These are phyloP conservation scores for Didymella pinodella DNA, from an alignment of 2,329 filamentous ascomycete genomes.

Conservation along the genomic window DNA sequence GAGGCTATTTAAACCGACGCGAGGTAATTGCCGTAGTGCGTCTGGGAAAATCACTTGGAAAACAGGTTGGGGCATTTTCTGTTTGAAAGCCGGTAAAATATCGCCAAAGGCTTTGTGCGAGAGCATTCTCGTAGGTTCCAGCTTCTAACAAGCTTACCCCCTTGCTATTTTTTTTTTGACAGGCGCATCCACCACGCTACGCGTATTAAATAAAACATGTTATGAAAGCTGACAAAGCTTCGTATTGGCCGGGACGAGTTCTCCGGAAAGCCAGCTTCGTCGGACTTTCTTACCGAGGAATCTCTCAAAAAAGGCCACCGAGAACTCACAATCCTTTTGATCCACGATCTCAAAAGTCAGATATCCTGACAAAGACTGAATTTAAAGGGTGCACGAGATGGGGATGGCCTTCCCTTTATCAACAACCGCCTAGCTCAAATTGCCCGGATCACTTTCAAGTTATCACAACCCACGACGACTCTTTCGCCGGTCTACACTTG, in stretches of 20 bases:
- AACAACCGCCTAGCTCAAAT: neutral
- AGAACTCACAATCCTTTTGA: slow-evolving; percentile 12
- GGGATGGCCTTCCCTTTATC: neutral
- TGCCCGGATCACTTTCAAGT: slow-evolving; percentile 5
- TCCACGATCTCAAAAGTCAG: slow-evolving; percentile 5
- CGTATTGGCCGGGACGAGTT: slow-evolving; percentile 22
- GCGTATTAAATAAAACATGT: slow-evolving; percentile 3
- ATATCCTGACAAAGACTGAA: neutral
- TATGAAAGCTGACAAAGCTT: neutral
- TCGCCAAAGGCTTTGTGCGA: neutral
- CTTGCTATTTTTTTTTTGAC: neutral
- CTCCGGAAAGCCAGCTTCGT: slow-evolving; percentile 14
- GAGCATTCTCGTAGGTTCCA: slow-evolving; percentile 4
- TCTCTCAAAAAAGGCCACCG: slow-evolving; percentile 14
- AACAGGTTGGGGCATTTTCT: neutral
- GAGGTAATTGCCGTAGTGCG: neutral
- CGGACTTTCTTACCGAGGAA: slow-evolving; percentile 22
- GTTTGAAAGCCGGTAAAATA: neutral
- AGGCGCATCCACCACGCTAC: slow-evolving; percentile 2
- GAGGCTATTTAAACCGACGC: neutral
- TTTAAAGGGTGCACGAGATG: neutral
- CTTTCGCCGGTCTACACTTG: slow-evolving; percentile 16
- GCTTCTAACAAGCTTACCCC: neutral
- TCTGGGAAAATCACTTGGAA: neutral
- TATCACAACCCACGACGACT: slow-evolving; percentile 15